Conservation (phyloP, 441 rosid species). For the Jatropha podagrica region DNA sequence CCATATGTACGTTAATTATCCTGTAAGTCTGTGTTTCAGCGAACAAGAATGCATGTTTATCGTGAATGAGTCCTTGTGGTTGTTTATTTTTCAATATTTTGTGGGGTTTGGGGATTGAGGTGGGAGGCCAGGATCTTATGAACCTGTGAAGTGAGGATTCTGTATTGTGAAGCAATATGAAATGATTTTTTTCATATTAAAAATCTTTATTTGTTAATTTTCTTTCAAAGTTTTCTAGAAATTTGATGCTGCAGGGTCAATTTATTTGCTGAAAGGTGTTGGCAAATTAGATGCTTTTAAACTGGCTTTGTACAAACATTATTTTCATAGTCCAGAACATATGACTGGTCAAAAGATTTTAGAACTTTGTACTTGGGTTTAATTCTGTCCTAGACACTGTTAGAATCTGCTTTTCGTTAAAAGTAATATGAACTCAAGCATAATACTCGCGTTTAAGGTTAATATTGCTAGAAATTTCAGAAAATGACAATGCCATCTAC, state of each 20-base stretch:
- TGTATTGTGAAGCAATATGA: too few species aligned
- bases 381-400: background rate
- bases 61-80: background rate
- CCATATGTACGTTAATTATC: background rate
- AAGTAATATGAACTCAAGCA: too few species aligned
- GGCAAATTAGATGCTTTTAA: background rate
- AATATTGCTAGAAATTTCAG: too few species aligned
- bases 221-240: background rate
- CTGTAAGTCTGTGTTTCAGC: too few species aligned
- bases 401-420: background rate
- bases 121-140: background rate
- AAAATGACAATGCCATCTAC: too few species aligned
- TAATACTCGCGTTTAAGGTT: too few species aligned
- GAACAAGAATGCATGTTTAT: too few species aligned
- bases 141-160: background rate
- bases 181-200: background rate
- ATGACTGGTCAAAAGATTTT: background rate
- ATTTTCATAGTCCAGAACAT: background rate
- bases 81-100: background rate
- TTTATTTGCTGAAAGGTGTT: background rate
- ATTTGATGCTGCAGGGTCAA: background rate
- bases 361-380: background rate
- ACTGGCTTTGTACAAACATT: background rate
- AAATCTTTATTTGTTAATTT: background rate
- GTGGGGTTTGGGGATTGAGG: background rate